Conservation (phyloP, 1,284 basidiomycete species). For the Stereum hirsutum region DNA sequence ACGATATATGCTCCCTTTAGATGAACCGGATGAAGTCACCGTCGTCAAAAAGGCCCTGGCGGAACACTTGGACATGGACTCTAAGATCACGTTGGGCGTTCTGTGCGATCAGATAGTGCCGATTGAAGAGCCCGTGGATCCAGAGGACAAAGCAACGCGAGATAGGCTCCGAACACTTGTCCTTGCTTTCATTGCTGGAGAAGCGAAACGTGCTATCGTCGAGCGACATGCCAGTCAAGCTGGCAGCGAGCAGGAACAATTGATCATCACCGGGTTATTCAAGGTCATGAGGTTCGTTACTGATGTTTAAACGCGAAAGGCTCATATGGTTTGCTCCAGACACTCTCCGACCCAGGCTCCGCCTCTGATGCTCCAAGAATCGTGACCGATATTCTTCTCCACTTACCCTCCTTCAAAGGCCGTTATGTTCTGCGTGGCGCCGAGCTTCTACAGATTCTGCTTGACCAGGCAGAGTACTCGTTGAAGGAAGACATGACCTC, state of each 20-base stretch:
- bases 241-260: slow-evolving; percentile 36
- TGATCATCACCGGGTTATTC: slow-evolving; percentile 38
- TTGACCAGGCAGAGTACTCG: slow-evolving; percentile 28
- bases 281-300: slow-evolving; percentile 26
- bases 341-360: slow-evolving; percentile 33
- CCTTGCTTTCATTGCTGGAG: slow-evolving; percentile 44
- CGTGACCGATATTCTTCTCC: slow-evolving; percentile 42
- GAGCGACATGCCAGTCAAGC: slow-evolving; percentile 32
- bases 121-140: slow-evolving; percentile 38
- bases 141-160: slow-evolving; percentile 49
- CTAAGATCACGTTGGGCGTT: slow-evolving; percentile 49
- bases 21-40: slow-evolving; percentile 54
- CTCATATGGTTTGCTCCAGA: slow-evolving; percentile 24
- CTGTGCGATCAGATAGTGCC: slow-evolving; percentile 59
- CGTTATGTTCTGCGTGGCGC: slow-evolving; percentile 26
- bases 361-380: slow-evolving; percentile 34
- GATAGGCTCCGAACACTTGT: slow-evolving; percentile 50
- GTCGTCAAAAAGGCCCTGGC: slow-evolving; percentile 52
- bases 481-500: slow-evolving; percentile 27
- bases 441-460: slow-evolving; percentile 34
- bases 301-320: not conserved
- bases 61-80: slow-evolving; percentile 56
- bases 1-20: slow-evolving; percentile 26
- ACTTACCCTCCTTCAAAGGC: slow-evolving; percentile 34
- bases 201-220: slow-evolving; percentile 39